Evolutionary conservation across 768 basidiomycete species (phyloP), one percentile per base, ranked within the genome.

Genomic region (Macrolepiota fuliginosa): DNA sequence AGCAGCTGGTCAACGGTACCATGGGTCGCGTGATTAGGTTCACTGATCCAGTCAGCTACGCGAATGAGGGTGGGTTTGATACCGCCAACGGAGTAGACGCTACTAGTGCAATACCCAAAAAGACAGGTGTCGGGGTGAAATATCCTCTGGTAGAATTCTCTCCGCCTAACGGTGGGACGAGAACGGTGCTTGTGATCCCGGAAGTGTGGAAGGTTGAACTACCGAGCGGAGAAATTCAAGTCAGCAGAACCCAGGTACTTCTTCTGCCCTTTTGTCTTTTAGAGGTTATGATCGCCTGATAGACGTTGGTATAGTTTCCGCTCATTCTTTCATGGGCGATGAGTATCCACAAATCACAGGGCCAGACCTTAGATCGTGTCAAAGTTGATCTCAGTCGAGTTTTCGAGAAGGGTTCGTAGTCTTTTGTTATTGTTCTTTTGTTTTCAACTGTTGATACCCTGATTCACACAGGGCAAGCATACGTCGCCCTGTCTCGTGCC

Each of bases 331-430:
- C 96, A 0, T 98, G 96, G 96, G 96, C 96, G 0, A 96, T 98
- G 93, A 92, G 90, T 51, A 98, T 98, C 64, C 97, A 99, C 74
- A 99, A 99, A 72, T 92, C 91, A 11, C 97, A 99, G 73, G 97
- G 97, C 10, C 97, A 98, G 73, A 98, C 97, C 0, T 79, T 99
- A 10, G 91, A 95, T 25, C 86, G 94, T 50, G 96, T 98, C 67
- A 96, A 91, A 70, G 96, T 98, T 47, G 96, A 98, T 69, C 80
- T 99, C 37, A 87, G 87, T 32, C 90, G 87, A 70, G 91, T 98
- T 4, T 99, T 99, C 69, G 97, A 94, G 74, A 94, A 92, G 74
- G 93, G 91, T 86, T 54, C 24, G 78, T 63, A 11, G 36, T 2
- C n/a, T 17, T 27, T 10, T 19, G 22, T 45, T 11, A 32, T 61